These are phyloP conservation scores for Primulina eburnea DNA, from an alignment of 257 asterid species.

Conservation along the genomic window DNA sequence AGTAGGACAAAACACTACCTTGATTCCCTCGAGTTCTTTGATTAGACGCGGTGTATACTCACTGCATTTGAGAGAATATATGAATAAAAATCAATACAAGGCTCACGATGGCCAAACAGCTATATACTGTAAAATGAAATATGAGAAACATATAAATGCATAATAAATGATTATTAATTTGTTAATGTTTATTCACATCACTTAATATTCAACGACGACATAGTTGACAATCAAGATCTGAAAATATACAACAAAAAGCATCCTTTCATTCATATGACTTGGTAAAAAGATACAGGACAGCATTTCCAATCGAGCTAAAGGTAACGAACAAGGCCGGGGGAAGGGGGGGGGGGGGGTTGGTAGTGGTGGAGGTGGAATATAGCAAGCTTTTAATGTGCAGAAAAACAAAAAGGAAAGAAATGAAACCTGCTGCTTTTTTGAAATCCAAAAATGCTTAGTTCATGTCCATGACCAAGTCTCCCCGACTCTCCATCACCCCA, in stretches of 20 bases:
- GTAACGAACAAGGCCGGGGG: neutral
- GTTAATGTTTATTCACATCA: neutral
- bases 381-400: neutral
- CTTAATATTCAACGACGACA: constrained; percentile 12
- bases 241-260: constrained; percentile 6
- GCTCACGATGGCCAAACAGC: neutral
- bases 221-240: neutral
- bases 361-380: neutral
- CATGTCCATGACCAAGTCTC: constrained; percentile 95
- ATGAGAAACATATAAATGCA: neutral
- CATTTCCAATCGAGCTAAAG: neutral
- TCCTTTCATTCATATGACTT: neutral
- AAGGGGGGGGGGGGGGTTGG: too few relatives aligned
- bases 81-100: constrained; percentile 19
- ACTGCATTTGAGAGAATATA: constrained; percentile 39
- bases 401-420: constrained; percentile 6
- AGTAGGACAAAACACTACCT: constrained; percentile 41
- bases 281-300: constrained; percentile 1
- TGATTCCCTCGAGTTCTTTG: constrained; percentile 77
- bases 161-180: neutral
- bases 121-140: constrained; percentile 3
- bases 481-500: constrained; percentile 98
- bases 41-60: constrained; percentile 89
- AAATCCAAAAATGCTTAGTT: constrained; percentile 70
- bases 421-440: constrained; percentile 66